A percentile compares a stretch with the other conserved stretches of the same genome.
Evolutionary conservation across 2,329 filamentous ascomycete species (phyloP).

Genomic region (Xylariaceae sp.): DNA sequence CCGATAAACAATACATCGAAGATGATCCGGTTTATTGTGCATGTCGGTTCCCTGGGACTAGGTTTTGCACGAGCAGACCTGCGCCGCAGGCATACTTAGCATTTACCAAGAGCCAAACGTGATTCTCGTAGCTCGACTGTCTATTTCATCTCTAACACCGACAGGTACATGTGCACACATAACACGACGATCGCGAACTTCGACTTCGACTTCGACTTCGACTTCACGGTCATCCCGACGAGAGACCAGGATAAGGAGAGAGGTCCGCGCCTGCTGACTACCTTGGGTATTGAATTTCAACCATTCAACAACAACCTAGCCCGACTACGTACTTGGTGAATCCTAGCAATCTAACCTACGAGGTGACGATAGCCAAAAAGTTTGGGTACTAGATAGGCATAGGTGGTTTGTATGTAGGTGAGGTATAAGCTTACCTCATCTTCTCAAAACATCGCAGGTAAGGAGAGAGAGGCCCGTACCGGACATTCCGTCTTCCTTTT

Average conservation of each 20-base stretch:
- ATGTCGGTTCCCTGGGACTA: background rate
- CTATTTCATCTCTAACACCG: too few species aligned
- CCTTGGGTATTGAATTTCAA: background rate
- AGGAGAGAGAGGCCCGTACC: too few species aligned
- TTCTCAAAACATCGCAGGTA: slow-evolving; percentile 1
- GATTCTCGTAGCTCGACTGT: background rate
- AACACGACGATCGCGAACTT: too few species aligned
- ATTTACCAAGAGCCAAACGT: background rate
- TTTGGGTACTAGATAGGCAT: background rate
- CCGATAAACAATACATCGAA: background rate
- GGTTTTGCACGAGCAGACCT: background rate
- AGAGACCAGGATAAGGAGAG: slow-evolving; percentile 8
- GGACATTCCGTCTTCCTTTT: background rate
- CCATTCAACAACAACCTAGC: too few species aligned
- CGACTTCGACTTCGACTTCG: background rate
- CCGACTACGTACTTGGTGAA: too few species aligned
- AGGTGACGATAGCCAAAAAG: slow-evolving; percentile 3
- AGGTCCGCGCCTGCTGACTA: slow-evolving; percentile 22
- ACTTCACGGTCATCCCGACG: slow-evolving; percentile 17
- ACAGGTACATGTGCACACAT: too few species aligned
- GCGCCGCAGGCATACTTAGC: background rate
- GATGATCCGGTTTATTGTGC: background rate
- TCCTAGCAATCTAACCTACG: too few species aligned
- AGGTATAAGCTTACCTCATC: slow-evolving; percentile 33
- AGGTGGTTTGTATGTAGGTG: background rate